A percentile compares a stretch with the other conserved stretches of the same genome.
These are phyloP conservation scores for Fraxinus americana DNA, from an alignment of 257 asterid genomes.

Conservation along the genomic window DNA sequence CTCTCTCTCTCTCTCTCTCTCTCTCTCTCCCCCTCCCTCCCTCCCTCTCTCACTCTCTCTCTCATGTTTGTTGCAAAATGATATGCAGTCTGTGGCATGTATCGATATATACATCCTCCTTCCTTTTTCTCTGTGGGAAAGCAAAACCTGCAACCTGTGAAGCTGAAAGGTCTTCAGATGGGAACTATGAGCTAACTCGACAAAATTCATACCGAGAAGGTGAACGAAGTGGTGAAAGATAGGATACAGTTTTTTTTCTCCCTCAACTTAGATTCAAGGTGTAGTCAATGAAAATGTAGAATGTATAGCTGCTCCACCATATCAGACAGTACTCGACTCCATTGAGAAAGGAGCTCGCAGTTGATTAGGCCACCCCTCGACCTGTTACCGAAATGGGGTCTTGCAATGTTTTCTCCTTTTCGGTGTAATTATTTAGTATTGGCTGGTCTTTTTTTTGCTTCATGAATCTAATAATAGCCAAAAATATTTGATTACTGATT, in stretches of 20 bases:
- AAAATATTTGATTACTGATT: too few relatives aligned
- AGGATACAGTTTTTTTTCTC: slow-evolving; percentile 28
- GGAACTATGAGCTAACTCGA: slow-evolving; percentile 65
- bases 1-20: slow-evolving; percentile 17
- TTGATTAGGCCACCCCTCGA: background rate
- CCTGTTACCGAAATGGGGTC: slow-evolving; percentile 1
- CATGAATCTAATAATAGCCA: background rate
- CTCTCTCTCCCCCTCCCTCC: slow-evolving; percentile 5
- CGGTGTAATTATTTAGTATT: background rate
- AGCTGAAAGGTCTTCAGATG: slow-evolving; percentile 44
- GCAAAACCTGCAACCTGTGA: slow-evolving; percentile 47
- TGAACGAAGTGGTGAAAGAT: slow-evolving; percentile 41
- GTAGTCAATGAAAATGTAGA: slow-evolving; percentile 1
- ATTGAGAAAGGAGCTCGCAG: background rate
- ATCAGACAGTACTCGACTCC: background rate
- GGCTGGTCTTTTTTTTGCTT: background rate
- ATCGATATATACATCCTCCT: slow-evolving; percentile 75
- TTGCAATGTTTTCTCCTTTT: slow-evolving; percentile 5
- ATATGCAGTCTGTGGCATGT: slow-evolving; percentile 88
- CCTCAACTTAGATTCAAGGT: slow-evolving; percentile 11
- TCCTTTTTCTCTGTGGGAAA: slow-evolving; percentile 91
- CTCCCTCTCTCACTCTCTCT: slow-evolving; percentile 11
- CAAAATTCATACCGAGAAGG: slow-evolving; percentile 57
- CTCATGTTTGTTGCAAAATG: slow-evolving; percentile 32
- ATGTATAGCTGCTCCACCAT: slow-evolving; percentile 22